Percentiles rank a stretch among this genome's conserved stretches.
phyloP scores from a whole-genome alignment of 2,329 filamentous ascomycete genomes.

The Tolypocladium nubicola region DNA sequence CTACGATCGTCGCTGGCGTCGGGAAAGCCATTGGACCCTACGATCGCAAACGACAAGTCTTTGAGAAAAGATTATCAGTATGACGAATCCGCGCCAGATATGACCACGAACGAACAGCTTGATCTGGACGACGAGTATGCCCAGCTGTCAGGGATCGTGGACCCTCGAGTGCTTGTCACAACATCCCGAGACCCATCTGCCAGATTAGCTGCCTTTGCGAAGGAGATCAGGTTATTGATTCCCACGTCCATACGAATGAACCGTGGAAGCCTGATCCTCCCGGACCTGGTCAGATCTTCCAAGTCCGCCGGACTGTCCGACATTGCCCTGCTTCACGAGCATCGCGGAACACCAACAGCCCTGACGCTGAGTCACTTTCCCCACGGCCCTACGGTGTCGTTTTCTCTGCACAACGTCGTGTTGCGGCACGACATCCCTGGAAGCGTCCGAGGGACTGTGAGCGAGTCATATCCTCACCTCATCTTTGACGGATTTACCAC shows the following conservation, averaged over 20 bases:
- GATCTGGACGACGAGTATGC: conserved; percentile 85
- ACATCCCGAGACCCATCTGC: conserved; percentile 83
- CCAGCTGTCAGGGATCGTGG: conserved; percentile 80
- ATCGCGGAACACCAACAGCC: conserved; percentile 84
- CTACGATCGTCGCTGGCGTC: conserved; percentile 78
- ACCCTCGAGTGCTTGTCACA: conserved; percentile 74
- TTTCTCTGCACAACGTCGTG: conserved; percentile 86
- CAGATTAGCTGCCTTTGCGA: conserved; percentile 78
- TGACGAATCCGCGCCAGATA: conserved; percentile 69
- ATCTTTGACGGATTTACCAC: conserved; percentile 92
- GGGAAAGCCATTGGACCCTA: conserved; percentile 73
- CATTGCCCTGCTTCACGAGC: conserved; percentile 80
- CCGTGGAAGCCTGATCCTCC: conserved; percentile 79
- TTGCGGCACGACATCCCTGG: conserved; percentile 89
- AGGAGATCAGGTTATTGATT: conserved; percentile 75
- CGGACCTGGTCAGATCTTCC: conserved; percentile 74
- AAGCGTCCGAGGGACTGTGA: conserved; percentile 74
- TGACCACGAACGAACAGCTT: conserved; percentile 55
- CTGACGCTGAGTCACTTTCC: conserved; percentile 81
- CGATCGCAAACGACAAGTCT: conserved; percentile 75
- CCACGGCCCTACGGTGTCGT: conserved; percentile 70
- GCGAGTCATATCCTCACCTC: conserved; percentile 85
- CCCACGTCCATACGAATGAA: conserved; percentile 85
- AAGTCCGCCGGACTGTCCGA: conserved; percentile 74
- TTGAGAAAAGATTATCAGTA: conserved; percentile 86